Evolutionary conservation across 257 asterid species (phyloP).

Genomic region (Ajuga chamaepitys): DNA sequence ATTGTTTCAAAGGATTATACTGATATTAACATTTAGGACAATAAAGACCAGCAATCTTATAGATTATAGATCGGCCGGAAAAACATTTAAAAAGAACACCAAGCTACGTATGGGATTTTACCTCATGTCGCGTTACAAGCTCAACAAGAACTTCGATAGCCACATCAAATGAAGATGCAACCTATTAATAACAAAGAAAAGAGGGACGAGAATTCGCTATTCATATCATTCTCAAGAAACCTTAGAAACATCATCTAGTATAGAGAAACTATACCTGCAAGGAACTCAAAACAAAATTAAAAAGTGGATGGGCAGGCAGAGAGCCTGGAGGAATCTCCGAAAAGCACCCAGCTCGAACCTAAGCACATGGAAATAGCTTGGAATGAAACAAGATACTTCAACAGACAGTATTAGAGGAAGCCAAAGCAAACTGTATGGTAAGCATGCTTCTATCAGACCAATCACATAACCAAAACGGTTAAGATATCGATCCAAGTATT

Average conservation of each 20-base stretch:
- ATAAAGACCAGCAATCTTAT: background rate
- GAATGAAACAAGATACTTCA: conserved; percentile 16
- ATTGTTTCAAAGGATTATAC: background rate
- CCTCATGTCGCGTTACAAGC: conserved; percentile 81
- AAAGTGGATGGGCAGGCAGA: conserved; percentile 61
- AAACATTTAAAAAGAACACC: conserved; percentile 2
- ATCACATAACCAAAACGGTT: background rate
- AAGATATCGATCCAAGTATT: background rate
- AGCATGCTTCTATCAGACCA: conserved; percentile 5
- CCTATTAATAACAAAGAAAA: conserved; percentile 32
- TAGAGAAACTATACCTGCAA: conserved; percentile 53
- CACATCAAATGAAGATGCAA: conserved; percentile 63
- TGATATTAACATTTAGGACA: background rate
- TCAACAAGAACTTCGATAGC: conserved; percentile 79
- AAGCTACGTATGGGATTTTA: conserved; percentile 25
- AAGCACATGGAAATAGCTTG: conserved; percentile 19
- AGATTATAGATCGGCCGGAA: too few relatives aligned
- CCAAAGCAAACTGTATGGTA: conserved; percentile 4
- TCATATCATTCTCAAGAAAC: conserved; percentile 17
- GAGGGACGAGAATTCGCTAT: background rate
- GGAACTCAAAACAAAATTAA: conserved; percentile 63
- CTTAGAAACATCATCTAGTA: conserved; percentile 2
- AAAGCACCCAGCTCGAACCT: conserved; percentile 97
- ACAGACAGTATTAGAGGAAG: background rate
- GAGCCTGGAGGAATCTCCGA: conserved; percentile 57